Base-by-base conservation (phyloP, 1,139 yeast species). In the Sugiyamaella castrensis region DNA sequence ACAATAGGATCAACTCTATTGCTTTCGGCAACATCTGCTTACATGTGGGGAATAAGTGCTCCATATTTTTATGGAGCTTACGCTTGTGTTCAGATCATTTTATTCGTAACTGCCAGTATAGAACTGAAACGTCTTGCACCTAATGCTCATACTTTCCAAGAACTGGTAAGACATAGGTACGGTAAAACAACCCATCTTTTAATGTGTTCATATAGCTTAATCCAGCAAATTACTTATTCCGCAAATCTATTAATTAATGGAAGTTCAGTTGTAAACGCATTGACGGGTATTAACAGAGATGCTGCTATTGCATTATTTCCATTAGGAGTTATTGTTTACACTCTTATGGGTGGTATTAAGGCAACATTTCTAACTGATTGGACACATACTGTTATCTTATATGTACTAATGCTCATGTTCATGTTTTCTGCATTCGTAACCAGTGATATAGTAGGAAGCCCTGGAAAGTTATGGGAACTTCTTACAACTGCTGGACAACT, bases 1-100 rank as follows among this genome's bases (percentile, higher is more conserved):
- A 87, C 95, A 7, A 87, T 95, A 95, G 87, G 89, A 36, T 91
- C 95, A 4, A 86, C 95, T 2, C 69, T 87, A 41, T 73, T 86
- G 37, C 83, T 85, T n/a, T 82, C 89, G 1, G 80, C 89, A 0
- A 70, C 89, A 12, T 87, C 83, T 66, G 85, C 86, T 12, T 85
- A 84, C 66, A 74, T 75, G 49, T 81, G 84, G 57, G 95, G 95
- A 59, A 77, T 87, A 37, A 75, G 82, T 33, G 91, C 91, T 37
- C 82, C 87, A 1, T 79, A 76, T 59, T 80, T 79, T 68, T 85
- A 84, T 62, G 89, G 87, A 3, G 74, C 84, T 2, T 91, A 89
- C 58, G 89, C 87, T 4, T 71, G 77, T 13, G 76, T 82, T 48
- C 91, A 84, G 61, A 79, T 84, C 51, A 77, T 82, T 27, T 68